Evolutionary conservation across 2,329 filamentous ascomycete genomes (phyloP), one percentile per base, ranked within the genome.

Genomic region (Apiospora phragmitis): DNA sequence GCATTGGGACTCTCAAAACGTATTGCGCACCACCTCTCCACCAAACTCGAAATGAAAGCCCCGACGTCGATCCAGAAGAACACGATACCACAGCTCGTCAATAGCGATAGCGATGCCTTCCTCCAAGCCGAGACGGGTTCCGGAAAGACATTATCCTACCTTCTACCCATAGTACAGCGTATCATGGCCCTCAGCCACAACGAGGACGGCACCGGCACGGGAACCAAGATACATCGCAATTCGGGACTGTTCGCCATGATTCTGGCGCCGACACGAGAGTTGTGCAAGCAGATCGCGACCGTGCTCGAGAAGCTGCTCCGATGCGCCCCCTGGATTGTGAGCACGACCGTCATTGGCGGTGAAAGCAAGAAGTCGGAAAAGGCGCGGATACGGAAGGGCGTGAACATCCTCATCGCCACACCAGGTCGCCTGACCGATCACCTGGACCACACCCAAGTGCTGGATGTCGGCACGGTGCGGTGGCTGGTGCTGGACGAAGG

Each of bases 51-150:
- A 70, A 88, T 99, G 79, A 96, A 95, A 79, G 93, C 94, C 0
- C 96, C 96, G 7, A 99, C 96, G 0, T 94, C 94, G 0, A 98
- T 99, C 79, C 96, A 99, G 82, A 95, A 95, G 76, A 94, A 93
- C 72, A 92, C 95, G 0, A 91, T 99, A 49, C 88, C 93, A 55
- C 91, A 96, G 76, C 83, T 99, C 72, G 82, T 97, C 62, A 91
- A 91, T 55, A 91, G 92, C 69, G 93, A 97, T 76, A 91, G 89
- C 65, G 96, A 99, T 84, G 95, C 95, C 2, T 99, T 99, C 77
- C 92, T 99, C 43, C 96, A 98, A 80, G 97, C 96, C 3, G 93
- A 99, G 83, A 99, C 96, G 0, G 96, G 96, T 75, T 99, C 96
- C 0, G 96, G 96, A 83, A 99, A 99, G 84, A 99, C 96, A 0